A percentile compares a stretch with the other conserved stretches of the same genome.
phyloP scores from a whole-genome alignment of 345 rosid genomes.

The Limnanthes douglasii region DNA sequence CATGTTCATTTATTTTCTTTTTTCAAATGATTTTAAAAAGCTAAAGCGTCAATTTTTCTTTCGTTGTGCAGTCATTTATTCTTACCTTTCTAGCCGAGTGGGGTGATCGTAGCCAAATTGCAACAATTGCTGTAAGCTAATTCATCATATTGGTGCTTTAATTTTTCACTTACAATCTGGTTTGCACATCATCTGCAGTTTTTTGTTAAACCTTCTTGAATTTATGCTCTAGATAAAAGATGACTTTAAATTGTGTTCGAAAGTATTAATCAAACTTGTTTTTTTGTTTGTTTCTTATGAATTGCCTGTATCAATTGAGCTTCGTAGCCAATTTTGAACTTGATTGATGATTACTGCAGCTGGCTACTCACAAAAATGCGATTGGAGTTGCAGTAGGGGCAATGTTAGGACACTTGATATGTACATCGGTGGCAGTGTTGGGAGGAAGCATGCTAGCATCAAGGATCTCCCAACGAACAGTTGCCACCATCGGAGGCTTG shows the following conservation, averaged over 20 bases:
- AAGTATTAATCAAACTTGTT: constrained; percentile 1
- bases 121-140: constrained; percentile 92
- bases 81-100: constrained; percentile 96
- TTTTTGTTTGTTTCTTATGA: too few relatives aligned
- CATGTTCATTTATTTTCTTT: not conserved
- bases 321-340: too few relatives aligned
- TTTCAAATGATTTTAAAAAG: not conserved
- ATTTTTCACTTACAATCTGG: too few relatives aligned
- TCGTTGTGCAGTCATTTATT: constrained; percentile 62
- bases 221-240: too few relatives aligned
- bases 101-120: constrained; percentile 99
- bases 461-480: constrained; percentile 87
- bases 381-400: constrained; percentile 94
- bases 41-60: constrained; percentile 4
- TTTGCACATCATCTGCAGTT: too few relatives aligned
- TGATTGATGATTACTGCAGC: too few relatives aligned
- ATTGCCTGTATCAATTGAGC: too few relatives aligned
- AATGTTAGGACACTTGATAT: constrained; percentile 64
- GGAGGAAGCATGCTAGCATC: constrained; percentile 99
- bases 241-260: too few relatives aligned
- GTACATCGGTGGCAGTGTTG: constrained; percentile 88
- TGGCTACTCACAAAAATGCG: constrained; percentile 93
- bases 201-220: too few relatives aligned
- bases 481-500: constrained; percentile 82
- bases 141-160: too few relatives aligned